Base-by-base conservation (phyloP, 768 basidiomycete species). In the Amylocystis lapponica region DNA sequence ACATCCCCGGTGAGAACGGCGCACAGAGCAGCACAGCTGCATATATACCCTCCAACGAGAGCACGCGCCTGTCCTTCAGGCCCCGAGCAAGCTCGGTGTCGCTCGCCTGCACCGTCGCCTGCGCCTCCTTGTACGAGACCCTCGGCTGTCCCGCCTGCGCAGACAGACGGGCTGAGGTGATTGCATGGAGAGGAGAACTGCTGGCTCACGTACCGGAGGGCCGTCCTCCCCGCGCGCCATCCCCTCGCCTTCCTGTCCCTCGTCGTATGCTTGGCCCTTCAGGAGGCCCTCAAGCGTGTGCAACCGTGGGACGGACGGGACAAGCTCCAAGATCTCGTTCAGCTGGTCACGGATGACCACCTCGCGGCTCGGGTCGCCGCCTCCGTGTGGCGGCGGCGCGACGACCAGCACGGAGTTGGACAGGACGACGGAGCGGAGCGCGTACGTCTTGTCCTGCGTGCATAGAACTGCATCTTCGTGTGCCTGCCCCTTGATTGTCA, bases 391-490 rank as follows among this genome's bases (percentile, higher is more conserved):
- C 35, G 4, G 33, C 6, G 7, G 67, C 3, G 81, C 80, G 47
- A 86, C 70, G 33, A 97, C 75, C 11, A 93, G 69, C 26, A 94
- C 66, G 0, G 91, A 83, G 62, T 98, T 98, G 14, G 93, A 96
- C 36, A 96, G 68, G 8, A 75, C 73, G n/a, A 98, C 83, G 0
- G 92, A 86, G 43, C 94, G 82, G 21, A 98, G 66, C 2, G 76
- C 57, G 58, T 85, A 99, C 0, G 95, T 98, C 58, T 76, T 80
- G 45, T 82, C 72, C 0, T 70, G 53, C 0, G 93, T 95, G 61
- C 95, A 97, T 8, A 95, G 66, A 0, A 96, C 92, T 0, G 94
- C 95, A 53, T 94, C 86, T 52, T 97, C 93, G 22, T 74, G 72
- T 2, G 78, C 62, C 33, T 80, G 69, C 6, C 94, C 95, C 61